Base-by-base conservation (phyloP, 106 monocot genomes). In the Posidonia australis region DNA sequence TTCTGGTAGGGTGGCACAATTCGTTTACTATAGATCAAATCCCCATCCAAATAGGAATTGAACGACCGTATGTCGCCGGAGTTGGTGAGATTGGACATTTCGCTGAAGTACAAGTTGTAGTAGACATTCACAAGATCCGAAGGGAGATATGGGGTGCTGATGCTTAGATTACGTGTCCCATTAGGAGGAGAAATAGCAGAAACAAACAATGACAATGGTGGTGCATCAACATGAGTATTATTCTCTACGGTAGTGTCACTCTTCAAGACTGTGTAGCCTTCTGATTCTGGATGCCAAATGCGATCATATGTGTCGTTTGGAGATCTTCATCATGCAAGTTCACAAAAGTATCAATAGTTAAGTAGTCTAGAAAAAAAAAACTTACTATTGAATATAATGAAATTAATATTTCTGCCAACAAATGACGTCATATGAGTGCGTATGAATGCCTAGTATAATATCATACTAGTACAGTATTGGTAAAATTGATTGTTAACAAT, bases 51-150 rank as follows among this genome's bases (percentile, higher is more conserved):
- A 0, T 32, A 46, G 2, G 62, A 0, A 0, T 52, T 1, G 24
- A 77, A 66, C 0, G 71, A 59, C 48, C 77, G 45, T n/a, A n/a
- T n/a, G 0, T 10, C 44, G 59, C 59, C 54, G 12, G 41, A 0
- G 5, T 17, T n/a, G 0, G 48, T 51, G 16, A 32, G 12, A 43
- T 60, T 12, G 0, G 51, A 31, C 30, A 43, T 3, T 12, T 77
- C 77, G 9, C 57, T n/a, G 46, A 77, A 71, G 66, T 72, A 77
- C 11, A 77, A 0, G 66, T 54, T 77, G 28, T 44, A 18, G 77
- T 41, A 70, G 30, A 64, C 29, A 0, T 21, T 0, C 0, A 51
- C 23, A 0, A 23, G 1, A 29, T n/a, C 0, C 0, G 17, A 10
- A 3, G 27, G 9, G 12, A 65, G 70, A 36, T 51, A 2, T 0